phyloP scores from a whole-genome alignment of 345 rosid species.

The Acer yangbiense region DNA sequence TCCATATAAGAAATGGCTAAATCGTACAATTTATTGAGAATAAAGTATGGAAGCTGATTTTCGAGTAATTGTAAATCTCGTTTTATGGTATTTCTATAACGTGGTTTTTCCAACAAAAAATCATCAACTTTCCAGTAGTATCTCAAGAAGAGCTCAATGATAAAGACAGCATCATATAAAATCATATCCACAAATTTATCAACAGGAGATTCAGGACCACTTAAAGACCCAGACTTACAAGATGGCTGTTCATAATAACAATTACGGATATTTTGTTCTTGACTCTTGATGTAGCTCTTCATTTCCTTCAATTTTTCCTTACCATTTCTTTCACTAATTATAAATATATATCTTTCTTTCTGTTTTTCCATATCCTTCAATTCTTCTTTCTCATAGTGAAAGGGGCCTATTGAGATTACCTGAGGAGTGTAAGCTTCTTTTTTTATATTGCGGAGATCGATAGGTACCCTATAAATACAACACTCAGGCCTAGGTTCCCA shows the following conservation, averaged over 20 bases:
- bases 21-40: background rate
- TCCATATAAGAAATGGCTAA: too few species aligned
- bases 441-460: background rate
- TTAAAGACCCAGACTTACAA: background rate
- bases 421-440: slow-evolving; percentile 6
- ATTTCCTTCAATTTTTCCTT: background rate
- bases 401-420: slow-evolving; percentile 5
- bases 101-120: too few species aligned
- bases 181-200: background rate
- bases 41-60: slow-evolving; percentile 28
- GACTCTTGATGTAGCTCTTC: background rate
- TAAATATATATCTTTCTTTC: background rate
- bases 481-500: background rate
- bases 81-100: too few species aligned
- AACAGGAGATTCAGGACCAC: too few species aligned
- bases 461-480: background rate
- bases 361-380: background rate
- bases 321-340: background rate
- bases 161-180: background rate
- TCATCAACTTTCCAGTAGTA: too few species aligned
- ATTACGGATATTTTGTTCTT: background rate
- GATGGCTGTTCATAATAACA: background rate
- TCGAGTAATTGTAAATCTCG: background rate
- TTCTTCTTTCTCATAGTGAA: background rate
- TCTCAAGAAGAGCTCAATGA: background rate